Evolutionary conservation across 345 rosid species (phyloP).

Genomic region (Eucalyptus cladocalyx): DNA sequence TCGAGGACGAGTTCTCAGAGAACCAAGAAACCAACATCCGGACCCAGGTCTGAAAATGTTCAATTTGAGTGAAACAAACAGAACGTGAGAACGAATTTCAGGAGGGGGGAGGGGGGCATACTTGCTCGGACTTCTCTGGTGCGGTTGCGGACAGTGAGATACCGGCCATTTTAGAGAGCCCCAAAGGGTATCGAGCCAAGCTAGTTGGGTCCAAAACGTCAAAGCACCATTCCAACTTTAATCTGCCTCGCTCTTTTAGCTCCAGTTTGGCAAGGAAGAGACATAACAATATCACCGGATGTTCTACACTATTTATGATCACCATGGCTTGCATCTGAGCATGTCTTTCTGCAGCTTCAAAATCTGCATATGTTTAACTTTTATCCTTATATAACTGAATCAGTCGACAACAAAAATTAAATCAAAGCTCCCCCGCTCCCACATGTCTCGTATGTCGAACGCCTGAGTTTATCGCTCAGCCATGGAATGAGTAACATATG

Average conservation of each 20-base stretch:
- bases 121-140: neutral
- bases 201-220: neutral
- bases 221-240: neutral
- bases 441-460: neutral
- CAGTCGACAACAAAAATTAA: neutral
- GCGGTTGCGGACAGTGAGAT: neutral
- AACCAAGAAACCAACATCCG: neutral
- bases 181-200: neutral
- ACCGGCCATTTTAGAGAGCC: neutral
- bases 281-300: neutral
- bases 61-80: neutral
- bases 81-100: neutral
- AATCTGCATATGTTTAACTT: neutral
- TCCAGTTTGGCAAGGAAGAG: neutral
- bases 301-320: neutral
- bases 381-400: neutral
- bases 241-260: neutral
- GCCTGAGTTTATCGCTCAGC: neutral
- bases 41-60: neutral
- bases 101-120: neutral
- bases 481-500: neutral
- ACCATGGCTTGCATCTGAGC: neutral
- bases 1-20: neutral
- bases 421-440: neutral
- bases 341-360: neutral